phyloP scores from a whole-genome alignment of 331 rosid genomes.

The Telfairia occidentalis region DNA sequence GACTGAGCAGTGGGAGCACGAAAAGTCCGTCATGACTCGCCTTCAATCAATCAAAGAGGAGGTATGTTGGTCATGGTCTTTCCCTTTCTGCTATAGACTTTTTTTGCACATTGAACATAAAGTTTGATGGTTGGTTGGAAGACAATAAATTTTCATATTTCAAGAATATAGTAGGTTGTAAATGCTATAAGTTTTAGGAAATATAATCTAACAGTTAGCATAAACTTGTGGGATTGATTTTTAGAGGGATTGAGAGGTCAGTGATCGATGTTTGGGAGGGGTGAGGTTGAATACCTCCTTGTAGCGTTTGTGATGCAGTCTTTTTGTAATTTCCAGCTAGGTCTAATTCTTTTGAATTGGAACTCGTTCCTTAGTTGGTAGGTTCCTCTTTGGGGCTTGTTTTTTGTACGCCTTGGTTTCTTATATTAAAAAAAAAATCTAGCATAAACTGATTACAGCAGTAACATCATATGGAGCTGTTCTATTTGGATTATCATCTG shows the following conservation, averaged over 20 bases:
- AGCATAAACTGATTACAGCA: neutral
- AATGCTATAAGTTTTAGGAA: neutral
- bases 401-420: no score
- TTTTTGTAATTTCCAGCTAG: no score
- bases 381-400: no score
- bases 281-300: no score
- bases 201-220: no score
- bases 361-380: no score
- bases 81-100: neutral
- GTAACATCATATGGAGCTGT: neutral
- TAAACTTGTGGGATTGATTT: no score
- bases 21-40: conserved; percentile 90
- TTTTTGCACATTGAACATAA: neutral
- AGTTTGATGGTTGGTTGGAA: neutral
- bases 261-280: no score
- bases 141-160: neutral
- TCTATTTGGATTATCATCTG: neutral
- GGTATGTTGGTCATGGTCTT: conserved; percentile 31
- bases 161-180: neutral
- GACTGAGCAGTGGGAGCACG: conserved; percentile 90
- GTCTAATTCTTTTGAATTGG: no score
- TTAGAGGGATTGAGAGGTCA: no score
- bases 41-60: conserved; percentile 96
- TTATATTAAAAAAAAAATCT: no score
- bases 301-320: no score